phyloP scores from a whole-genome alignment of 352 stramenopile genomes.

The Plasmopara muralis region DNA sequence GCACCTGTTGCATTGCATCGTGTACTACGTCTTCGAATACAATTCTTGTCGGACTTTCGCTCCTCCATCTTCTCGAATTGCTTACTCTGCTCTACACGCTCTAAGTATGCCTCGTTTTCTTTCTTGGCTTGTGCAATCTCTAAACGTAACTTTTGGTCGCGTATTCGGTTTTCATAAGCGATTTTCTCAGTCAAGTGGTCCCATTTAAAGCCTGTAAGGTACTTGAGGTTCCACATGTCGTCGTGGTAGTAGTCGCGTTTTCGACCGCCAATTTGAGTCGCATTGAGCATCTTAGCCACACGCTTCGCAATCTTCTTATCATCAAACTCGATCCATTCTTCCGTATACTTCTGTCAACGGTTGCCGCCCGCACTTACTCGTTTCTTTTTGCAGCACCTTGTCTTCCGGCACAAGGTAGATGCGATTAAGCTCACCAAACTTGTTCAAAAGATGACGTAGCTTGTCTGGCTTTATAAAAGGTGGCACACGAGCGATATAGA shows the following conservation, averaged over 20 bases:
- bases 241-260: slow-evolving; percentile 96
- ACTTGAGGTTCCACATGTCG: slow-evolving; percentile 99
- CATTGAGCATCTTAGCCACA: slow-evolving; percentile 92
- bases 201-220: slow-evolving; percentile 99
- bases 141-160: slow-evolving; percentile 79
- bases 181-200: slow-evolving; percentile 98
- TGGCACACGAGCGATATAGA: slow-evolving; percentile 94
- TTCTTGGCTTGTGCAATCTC: slow-evolving; percentile 85
- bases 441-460: slow-evolving; percentile 86
- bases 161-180: slow-evolving; percentile 84
- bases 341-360: slow-evolving; percentile 86
- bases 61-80: slow-evolving; percentile 82
- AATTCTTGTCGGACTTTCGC: slow-evolving; percentile 47
- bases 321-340: slow-evolving; percentile 99
- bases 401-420: slow-evolving; percentile 98
- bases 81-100: slow-evolving; percentile 84
- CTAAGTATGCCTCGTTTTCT: slow-evolving; percentile 81
- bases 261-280: slow-evolving; percentile 87
- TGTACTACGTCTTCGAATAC: slow-evolving; percentile 5
- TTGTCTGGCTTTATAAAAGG: slow-evolving; percentile 97
- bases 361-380: slow-evolving; percentile 85
- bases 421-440: slow-evolving; percentile 91
- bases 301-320: slow-evolving; percentile 95
- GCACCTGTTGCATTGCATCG: slow-evolving; percentile 38
- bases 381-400: slow-evolving; percentile 86